Base-by-base conservation (phyloP, 1,139 yeast species). In the Candida freyschussii region DNA sequence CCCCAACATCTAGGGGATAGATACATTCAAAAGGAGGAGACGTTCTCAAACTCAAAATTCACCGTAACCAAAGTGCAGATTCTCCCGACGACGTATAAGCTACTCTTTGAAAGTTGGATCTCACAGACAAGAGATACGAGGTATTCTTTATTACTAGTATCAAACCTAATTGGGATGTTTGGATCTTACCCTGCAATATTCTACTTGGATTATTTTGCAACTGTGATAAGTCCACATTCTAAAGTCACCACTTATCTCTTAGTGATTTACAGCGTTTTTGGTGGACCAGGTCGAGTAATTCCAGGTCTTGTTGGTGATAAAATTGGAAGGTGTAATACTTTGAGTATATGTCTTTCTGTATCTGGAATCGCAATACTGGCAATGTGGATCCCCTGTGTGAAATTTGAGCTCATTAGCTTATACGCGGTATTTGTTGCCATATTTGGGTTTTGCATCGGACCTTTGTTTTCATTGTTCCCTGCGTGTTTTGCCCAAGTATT, bases 161-260 rank as follows among this genome's bases (percentile, higher is more conserved):
- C 37, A 4, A 45, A 45, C 18, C 22, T 40, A 4, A 12, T 45
- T 6, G 48, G 48, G 5, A 40, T 43, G 43, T 37, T 47, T 35
- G 49, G 43, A 2, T 30, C 48, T 8, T 47, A 41, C 33, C 46
- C 51, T 9, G 47, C 51, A 1, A 47, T 45, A 7, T 47, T 47
- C 26, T 47, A 45, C 25, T 21, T 47, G n/a, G 51, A 47, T 32
- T 41, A 38, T 24, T 47, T 41, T 34, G 51, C 46, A 7, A 36
- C 36, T 0, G 17, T 38, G 11, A 40, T 45, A 7, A 27, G 27
- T 7, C 51, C 51, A 5, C 26, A 20, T 2, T 13, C 41, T 0
- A 24, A 13, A 3, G 13, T 47, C 10, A 36, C 47, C 3, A 19
- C 40, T 4, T 45, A 44, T 21, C 24, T 44, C 4, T 26, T 43